A percentile compares a stretch with the other conserved stretches of the same genome.
These are phyloP conservation scores for Onygenales sp. DNA, from an alignment of 2,329 filamentous ascomycete species.

Conservation along the genomic window DNA sequence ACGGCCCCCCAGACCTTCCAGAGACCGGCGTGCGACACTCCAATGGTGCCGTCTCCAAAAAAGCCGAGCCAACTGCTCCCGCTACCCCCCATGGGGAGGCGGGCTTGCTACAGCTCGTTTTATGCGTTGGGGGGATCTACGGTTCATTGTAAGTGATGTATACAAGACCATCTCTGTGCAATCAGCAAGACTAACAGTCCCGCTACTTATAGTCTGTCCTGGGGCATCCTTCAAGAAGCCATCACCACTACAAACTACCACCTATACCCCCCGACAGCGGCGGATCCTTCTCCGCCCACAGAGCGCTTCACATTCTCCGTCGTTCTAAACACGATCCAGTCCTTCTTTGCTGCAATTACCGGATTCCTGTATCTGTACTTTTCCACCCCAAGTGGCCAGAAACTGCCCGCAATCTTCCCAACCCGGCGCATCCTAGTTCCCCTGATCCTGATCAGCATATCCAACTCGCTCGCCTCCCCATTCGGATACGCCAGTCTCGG, in stretches of 20 bases:
- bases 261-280: slow-evolving; percentile 40
- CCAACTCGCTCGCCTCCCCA: slow-evolving; percentile 80
- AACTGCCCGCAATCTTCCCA: slow-evolving; percentile 57
- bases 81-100: slow-evolving; percentile 31
- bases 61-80: slow-evolving; percentile 13
- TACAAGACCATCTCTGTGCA: not conserved
- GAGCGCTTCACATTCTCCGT: slow-evolving; percentile 89
- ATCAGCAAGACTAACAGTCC: too few species aligned
- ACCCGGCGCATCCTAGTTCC: slow-evolving; percentile 63
- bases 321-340: slow-evolving; percentile 94
- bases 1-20: slow-evolving; percentile 23
- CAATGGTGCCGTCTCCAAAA: slow-evolving; percentile 22
- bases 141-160: slow-evolving; percentile 65
- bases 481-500: slow-evolving; percentile 89
- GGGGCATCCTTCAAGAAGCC: slow-evolving; percentile 94
- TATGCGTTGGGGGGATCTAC: slow-evolving; percentile 93
- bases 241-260: slow-evolving; percentile 89
- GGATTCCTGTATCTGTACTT: slow-evolving; percentile 71
- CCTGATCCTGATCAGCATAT: slow-evolving; percentile 75
- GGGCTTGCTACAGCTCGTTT: slow-evolving; percentile 64
- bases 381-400: slow-evolving; percentile 48
- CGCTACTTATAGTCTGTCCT: slow-evolving; percentile 58
- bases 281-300: slow-evolving; percentile 26
- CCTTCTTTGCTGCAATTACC: slow-evolving; percentile 71
- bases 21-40: slow-evolving; percentile 16